Evolutionary conservation across 176 grass and related monocot genomes (phyloP).

Genomic region (Triticum dicoccoides): DNA sequence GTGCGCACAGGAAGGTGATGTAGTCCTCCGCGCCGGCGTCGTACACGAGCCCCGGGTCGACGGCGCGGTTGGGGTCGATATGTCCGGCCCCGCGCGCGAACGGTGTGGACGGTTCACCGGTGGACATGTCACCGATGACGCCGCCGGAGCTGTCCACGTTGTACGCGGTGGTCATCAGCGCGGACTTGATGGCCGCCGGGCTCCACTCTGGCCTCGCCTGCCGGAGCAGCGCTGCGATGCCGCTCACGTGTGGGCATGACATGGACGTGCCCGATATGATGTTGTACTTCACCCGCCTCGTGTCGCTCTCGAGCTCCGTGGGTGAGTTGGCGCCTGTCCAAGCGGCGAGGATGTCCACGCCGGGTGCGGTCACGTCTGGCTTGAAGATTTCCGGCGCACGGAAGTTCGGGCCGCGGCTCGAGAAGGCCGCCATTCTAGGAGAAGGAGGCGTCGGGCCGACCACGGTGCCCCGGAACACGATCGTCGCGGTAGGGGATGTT

Average conservation of each 20-base stretch:
- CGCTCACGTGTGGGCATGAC: slow-evolving; percentile 69
- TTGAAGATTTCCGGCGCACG: slow-evolving; percentile 43
- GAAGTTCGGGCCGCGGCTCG: slow-evolving; percentile 42
- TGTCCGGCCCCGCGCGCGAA: slow-evolving; percentile 43
- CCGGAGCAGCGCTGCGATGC: slow-evolving; percentile 51
- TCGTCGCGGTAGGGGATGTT: slow-evolving; percentile 7
- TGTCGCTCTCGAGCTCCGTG: slow-evolving; percentile 28
- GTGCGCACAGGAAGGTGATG: slow-evolving; percentile 48
- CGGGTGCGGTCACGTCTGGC: slow-evolving; percentile 49
- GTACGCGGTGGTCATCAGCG: slow-evolving; percentile 59
- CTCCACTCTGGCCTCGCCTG: slow-evolving; percentile 31
- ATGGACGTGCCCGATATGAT: slow-evolving; percentile 71
- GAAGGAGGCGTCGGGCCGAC: slow-evolving; percentile 31
- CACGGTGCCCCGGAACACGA: slow-evolving; percentile 38
- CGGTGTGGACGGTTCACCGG: slow-evolving; percentile 18
- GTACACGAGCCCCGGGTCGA: slow-evolving; percentile 44
- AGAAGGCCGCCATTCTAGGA: slow-evolving; percentile 43
- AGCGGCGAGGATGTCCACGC: slow-evolving; percentile 44
- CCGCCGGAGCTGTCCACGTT: slow-evolving; percentile 32
- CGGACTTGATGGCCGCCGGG: slow-evolving; percentile 43
- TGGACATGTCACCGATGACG: slow-evolving; percentile 30
- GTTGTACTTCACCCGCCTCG: slow-evolving; percentile 50
- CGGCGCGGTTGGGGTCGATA: slow-evolving; percentile 38
- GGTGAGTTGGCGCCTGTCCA: slow-evolving; percentile 48
- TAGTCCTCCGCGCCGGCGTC: slow-evolving; percentile 41